Evolutionary conservation across 1,139 yeast species (phyloP).

Genomic region (Nematodospora anomalae): DNA sequence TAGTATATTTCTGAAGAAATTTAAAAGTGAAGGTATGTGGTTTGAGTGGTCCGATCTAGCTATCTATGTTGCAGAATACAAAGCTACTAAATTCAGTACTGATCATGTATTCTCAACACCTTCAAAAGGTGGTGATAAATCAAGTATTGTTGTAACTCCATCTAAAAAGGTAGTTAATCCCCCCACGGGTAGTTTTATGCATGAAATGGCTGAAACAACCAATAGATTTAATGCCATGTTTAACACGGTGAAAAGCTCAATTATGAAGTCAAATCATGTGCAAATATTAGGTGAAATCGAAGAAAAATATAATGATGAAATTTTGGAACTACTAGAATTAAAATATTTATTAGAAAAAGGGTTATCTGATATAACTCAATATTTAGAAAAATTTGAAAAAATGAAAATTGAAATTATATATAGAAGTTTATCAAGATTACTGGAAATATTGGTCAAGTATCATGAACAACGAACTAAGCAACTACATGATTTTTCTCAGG

Average conservation of each 20-base stretch:
- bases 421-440: conserved; percentile 35
- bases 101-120: conserved; percentile 4
- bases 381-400: conserved; percentile 39
- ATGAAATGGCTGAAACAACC: conserved; percentile 30
- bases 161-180: background rate
- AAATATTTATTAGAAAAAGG: conserved; percentile 34
- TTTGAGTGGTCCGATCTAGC: conserved; percentile 49
- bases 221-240: conserved; percentile 35
- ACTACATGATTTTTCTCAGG: conserved; percentile 29
- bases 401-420: conserved; percentile 37
- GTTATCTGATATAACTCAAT: conserved; percentile 22
- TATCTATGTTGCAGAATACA: conserved; percentile 20
- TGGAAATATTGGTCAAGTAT: conserved; percentile 34
- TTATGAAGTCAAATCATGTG: conserved; percentile 32
- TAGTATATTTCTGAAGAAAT: conserved; percentile 37
- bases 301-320: conserved; percentile 32
- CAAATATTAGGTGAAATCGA: conserved; percentile 33
- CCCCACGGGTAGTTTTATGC: conserved; percentile 18
- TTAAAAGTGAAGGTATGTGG: conserved; percentile 48
- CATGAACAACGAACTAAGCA: conserved; percentile 29
- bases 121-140: conserved; percentile 4
- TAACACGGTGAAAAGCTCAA: conserved; percentile 28
- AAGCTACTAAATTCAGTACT: conserved; percentile 1
- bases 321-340: conserved; percentile 32
- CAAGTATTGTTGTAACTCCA: conserved; percentile 6